Base-by-base conservation (phyloP, 257 asterid genomes). In the Striga asiatica region DNA sequence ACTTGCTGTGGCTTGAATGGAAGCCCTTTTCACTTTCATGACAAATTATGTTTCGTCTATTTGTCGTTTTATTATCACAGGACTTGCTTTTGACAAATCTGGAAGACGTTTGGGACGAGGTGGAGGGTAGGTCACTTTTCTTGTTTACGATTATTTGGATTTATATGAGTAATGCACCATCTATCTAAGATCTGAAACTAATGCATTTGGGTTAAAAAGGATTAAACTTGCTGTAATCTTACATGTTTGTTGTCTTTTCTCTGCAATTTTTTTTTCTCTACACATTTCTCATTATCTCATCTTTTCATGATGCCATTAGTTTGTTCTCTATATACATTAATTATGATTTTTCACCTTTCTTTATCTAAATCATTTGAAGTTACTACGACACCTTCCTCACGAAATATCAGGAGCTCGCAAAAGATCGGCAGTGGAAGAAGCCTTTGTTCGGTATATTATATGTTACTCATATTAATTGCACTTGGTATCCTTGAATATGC, bases 61-160 rank as follows among this genome's bases (percentile, higher is more conserved):
- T 2, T 54, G 16, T 54, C 37, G 16, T 37, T 45, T 31, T 18
- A 16, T 20, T 12, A 0, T 19, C 35, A 48, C 71, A 92, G 99
- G 99, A 64, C 93, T 92, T 49, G 99, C 93, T 69, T 88, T 92
- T 58, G 98, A 92, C 65, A 88, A 75, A 79, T 64, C 84, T 53
- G 97, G 98, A 48, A 74, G 94, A 71, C 95, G 98, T 17, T 68
- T 92, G 70, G 95, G 98, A 57, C 95, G 97, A 21, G 97, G 98
- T 61, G 98, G 98, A 66, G 98, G 98, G 98, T 92, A 80, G 17
- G 93, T 69, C 31, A 17, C 42, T 7, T 38, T 62, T 31, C 50
- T 47, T 66, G 13, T 31, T 49, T 54, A 42, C 11, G 13, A 8
- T 50, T 8, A 6, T 61, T n/a, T 13, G 51, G 39, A 11, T 14